These are phyloP conservation scores for Poterioochromonas sp. DNA, from an alignment of 352 stramenopile genomes.

Conservation along the genomic window DNA sequence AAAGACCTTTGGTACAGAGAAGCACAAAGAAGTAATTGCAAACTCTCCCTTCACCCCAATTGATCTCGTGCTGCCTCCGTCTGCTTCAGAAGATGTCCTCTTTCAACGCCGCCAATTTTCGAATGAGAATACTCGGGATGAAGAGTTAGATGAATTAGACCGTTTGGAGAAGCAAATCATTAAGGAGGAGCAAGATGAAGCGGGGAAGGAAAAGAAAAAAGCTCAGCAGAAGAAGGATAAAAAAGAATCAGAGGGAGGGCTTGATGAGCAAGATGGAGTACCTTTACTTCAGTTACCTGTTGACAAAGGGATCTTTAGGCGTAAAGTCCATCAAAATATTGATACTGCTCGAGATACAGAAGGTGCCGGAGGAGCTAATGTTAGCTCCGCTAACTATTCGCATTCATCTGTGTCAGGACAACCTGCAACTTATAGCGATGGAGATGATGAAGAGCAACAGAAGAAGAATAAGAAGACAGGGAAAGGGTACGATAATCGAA, in stretches of 20 bases:
- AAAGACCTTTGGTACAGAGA: too few relatives aligned
- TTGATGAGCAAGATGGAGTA: not conserved
- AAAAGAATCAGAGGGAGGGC: not conserved
- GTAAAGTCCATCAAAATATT: not conserved
- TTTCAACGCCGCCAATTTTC: too few relatives aligned
- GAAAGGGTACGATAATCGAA: not conserved
- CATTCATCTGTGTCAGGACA: not conserved
- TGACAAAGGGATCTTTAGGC: slow-evolving; percentile 16
- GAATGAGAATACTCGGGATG: not conserved
- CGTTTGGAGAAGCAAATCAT: not conserved
- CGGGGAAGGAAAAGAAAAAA: too few relatives aligned
- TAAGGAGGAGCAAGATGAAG: not conserved
- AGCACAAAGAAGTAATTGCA: too few relatives aligned
- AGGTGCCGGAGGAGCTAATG: not conserved
- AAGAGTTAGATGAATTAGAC: not conserved
- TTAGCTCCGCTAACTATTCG: too few relatives aligned
- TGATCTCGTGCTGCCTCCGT: not conserved
- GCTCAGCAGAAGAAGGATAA: not conserved
- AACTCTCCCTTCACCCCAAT: too few relatives aligned
- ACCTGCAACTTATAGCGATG: not conserved
- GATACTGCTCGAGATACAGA: not conserved
- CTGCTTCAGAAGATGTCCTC: too few relatives aligned
- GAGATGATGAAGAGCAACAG: not conserved
- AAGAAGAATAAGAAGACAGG: not conserved
- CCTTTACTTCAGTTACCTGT: not conserved